phyloP scores from a whole-genome alignment of 768 basidiomycete species.

The Rhodotorula taiwanensis region DNA sequence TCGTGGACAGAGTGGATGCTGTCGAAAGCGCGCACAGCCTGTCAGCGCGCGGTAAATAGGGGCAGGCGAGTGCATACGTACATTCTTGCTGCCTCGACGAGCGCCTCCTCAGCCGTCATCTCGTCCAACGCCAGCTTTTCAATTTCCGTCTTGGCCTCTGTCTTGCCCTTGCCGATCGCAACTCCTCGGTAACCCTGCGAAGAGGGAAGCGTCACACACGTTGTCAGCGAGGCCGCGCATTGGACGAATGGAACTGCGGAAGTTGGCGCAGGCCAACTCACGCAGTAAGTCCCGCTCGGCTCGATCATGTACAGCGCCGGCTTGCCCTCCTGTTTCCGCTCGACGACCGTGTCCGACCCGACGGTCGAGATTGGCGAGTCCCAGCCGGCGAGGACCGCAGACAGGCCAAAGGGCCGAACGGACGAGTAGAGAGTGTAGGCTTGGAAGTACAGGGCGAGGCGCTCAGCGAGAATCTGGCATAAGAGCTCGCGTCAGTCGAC shows the following conservation, averaged over 20 bases:
- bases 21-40: conserved; percentile 12
- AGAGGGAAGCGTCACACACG: background rate
- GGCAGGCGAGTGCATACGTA: no score
- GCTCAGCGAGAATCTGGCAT: conserved; percentile 64
- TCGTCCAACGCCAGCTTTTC: conserved; percentile 88
- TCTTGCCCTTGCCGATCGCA: conserved; percentile 96
- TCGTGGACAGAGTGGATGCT: conserved; percentile 98
- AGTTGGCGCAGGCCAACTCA: no score
- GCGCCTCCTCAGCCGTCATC: conserved; percentile 73
- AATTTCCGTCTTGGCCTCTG: conserved; percentile 93
- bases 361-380: conserved; percentile 29
- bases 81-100: conserved; percentile 91
- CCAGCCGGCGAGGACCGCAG: conserved; percentile 72
- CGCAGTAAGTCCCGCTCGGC: conserved; percentile 86
- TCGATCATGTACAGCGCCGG: conserved; percentile 84
- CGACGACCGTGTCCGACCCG: conserved; percentile 49
- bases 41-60: no score
- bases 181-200: conserved; percentile 84
- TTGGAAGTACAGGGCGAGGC: conserved; percentile 82
- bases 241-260: no score
- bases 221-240: no score
- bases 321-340: conserved; percentile 58
- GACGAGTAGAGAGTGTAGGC: conserved; percentile 96
- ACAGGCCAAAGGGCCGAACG: conserved; percentile 92
- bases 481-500: no score